Base-by-base conservation (phyloP, 2,329 filamentous ascomycete species). In the Trichoderma polysporum region DNA sequence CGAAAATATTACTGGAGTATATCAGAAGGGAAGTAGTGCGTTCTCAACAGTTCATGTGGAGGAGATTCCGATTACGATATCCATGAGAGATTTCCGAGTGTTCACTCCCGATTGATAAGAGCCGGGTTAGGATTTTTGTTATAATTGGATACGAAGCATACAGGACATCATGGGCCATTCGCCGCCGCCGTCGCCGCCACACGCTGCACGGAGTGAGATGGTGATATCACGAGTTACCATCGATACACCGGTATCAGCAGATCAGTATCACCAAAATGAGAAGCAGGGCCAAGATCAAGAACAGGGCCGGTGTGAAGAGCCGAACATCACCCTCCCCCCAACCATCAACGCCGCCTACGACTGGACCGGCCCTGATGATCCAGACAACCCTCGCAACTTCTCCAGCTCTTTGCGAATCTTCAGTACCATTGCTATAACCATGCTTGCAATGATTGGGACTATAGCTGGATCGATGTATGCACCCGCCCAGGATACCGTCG, bases 381-480 rank as follows among this genome's bases (percentile, higher is more conserved):
- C 86, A 0, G 90, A 90, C 71, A 93, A 94, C 74, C 91, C 91
- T 0, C 93, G 93, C 82, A 94, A 94, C 78, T 94, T 91, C 89
- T 86, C 85, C 41, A 91, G 91, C 74, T 79, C 78, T 1, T 88
- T 82, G 76, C 93, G 93, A 77, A 92, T 91, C 89, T 90, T 88
- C 72, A 89, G 86, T 74, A 95, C 92, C 22, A 91, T 95, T 0
- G 90, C 92, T 1, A 73, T 85, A 19, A 91, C 89, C 6, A 90
- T 89, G 71, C 91, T 92, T 74, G 88, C 90, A 33, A 89, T 91
- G 63, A 88, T 73, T 29, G 72, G 68, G 15, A 74, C 71, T 8
- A 66, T 73, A 45, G 71, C 70, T 13, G 73, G 72, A 35, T 69
- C 73, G 57, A 71, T 73, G 88, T 4, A 74, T 59, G 73, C 73